Percentiles rank a stretch among this genome's conserved stretches.
Evolutionary conservation across 305 asterid species (phyloP).

Genomic region (Fraxinus floribunda): DNA sequence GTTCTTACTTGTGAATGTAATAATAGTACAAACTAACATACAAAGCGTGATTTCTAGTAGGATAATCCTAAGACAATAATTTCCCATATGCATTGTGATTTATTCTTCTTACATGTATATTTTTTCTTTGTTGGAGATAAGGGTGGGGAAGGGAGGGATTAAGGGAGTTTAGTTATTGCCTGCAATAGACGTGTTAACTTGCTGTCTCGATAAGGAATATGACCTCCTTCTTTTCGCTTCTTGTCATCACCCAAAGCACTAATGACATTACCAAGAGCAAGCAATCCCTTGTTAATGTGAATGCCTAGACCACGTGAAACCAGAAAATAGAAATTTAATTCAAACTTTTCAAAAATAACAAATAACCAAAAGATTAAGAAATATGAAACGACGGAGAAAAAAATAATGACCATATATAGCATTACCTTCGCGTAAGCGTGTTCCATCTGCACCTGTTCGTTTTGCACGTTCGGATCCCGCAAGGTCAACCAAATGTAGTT

Average conservation of each 20-base stretch:
- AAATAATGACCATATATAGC: conserved; percentile 12
- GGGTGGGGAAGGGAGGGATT: not conserved
- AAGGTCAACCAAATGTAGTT: conserved; percentile 93
- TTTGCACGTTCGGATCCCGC: conserved; percentile 99
- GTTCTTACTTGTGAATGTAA: not conserved
- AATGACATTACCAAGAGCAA: conserved; percentile 96
- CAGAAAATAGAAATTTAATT: conserved; percentile 16
- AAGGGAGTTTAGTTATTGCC: conserved; percentile 35
- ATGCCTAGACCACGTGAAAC: conserved; percentile 54
- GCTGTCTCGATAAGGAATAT: conserved; percentile 97
- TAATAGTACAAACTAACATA: not conserved
- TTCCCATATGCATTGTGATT: not conserved
- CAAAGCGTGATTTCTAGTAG: not conserved
- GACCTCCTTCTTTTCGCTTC: conserved; percentile 95
- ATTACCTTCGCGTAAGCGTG: conserved; percentile 88
- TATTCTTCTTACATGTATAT: not conserved
- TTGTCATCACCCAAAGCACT: conserved; percentile 97
- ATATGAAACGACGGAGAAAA: not conserved
- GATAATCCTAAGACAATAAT: not conserved
- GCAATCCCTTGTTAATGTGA: conserved; percentile 91
- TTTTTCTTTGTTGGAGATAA: conserved; percentile 10
- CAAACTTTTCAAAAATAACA: conserved; percentile 10
- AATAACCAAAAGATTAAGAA: not conserved
- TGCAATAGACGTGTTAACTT: conserved; percentile 89
- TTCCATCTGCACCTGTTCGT: conserved; percentile 95